phyloP scores from a whole-genome alignment of 306 rosid genomes.

The Prinsepia uniflora region DNA sequence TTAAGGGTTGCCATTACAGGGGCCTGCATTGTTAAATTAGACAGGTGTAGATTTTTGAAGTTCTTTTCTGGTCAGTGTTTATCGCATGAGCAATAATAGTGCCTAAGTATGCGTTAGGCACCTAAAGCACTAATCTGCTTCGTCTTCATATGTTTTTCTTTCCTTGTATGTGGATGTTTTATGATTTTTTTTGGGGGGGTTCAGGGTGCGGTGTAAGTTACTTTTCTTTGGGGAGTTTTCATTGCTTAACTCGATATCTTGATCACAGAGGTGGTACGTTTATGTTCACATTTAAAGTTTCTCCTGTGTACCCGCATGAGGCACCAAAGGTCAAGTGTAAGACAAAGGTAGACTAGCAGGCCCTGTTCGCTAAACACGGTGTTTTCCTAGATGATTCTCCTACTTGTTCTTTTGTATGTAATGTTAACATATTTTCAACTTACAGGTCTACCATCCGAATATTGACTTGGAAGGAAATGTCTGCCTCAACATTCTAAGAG shows the following conservation, averaged over 20 bases:
- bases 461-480: slow-evolving; percentile 70
- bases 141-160: not conserved
- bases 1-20: not conserved
- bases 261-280: slow-evolving; percentile 48
- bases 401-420: not conserved
- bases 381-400: not conserved
- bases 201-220: not conserved
- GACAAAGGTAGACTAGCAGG: slow-evolving; percentile 44
- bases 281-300: slow-evolving; percentile 50
- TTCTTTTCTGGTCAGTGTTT: no score
- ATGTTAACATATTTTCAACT: not conserved
- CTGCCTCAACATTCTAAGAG: slow-evolving; percentile 57
- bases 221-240: not conserved
- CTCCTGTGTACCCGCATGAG: slow-evolving; percentile 56
- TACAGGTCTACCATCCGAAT: slow-evolving; percentile 67
- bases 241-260: slow-evolving; percentile 14
- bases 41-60: not conserved
- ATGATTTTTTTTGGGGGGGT: not conserved
- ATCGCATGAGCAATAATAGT: no score
- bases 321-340: slow-evolving; percentile 65
- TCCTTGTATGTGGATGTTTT: not conserved
- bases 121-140: no score
- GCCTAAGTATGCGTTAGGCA: no score
- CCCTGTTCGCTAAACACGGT: not conserved
- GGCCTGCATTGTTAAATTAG: not conserved